Conservation (phyloP, 768 basidiomycete species). For the Collybia nuda region DNA sequence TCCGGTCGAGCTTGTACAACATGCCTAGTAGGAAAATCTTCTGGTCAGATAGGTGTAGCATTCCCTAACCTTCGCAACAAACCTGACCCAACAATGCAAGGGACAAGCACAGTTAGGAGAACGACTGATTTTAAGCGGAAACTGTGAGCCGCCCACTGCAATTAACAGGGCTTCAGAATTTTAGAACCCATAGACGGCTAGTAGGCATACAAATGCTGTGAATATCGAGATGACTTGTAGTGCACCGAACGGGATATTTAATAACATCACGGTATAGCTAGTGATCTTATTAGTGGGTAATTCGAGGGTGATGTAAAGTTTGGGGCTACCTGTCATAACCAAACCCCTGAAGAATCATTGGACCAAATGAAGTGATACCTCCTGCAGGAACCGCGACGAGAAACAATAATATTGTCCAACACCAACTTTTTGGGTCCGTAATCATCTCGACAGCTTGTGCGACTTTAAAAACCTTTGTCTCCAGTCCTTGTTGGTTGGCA, state of each 20-base stretch:
- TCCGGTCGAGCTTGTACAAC: conserved; percentile 22
- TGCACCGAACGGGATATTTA: conserved; percentile 27
- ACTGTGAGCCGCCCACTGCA: conserved; percentile 25
- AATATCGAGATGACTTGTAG: conserved; percentile 24
- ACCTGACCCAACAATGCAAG: conserved; percentile 21
- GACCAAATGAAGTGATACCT: conserved; percentile 26
- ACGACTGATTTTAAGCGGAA: conserved; percentile 24
- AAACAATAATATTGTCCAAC: conserved; percentile 27
- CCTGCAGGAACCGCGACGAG: conserved; percentile 21
- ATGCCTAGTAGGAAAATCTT: conserved; percentile 18
- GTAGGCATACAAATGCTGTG: conserved; percentile 23
- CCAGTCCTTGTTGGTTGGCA: conserved; percentile 34
- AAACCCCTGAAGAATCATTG: conserved; percentile 29
- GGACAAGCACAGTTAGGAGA: conserved; percentile 18
- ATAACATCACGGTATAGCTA: conserved; percentile 30
- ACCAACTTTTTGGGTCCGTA: conserved; percentile 33
- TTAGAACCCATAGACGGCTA: background rate
- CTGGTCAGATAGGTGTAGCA: background rate
- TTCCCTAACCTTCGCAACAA: background rate
- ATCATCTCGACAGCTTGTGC: conserved; percentile 29
- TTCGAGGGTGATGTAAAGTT: background rate
- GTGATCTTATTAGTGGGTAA: background rate
- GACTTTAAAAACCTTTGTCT: conserved; percentile 30
- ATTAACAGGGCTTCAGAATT: background rate
- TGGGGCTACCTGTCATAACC: conserved; percentile 27